Percentiles rank a stretch among this genome's conserved stretches.
Evolutionary conservation across 306 rosid genomes (phyloP).

Genomic region (Adenanthera pavonina): DNA sequence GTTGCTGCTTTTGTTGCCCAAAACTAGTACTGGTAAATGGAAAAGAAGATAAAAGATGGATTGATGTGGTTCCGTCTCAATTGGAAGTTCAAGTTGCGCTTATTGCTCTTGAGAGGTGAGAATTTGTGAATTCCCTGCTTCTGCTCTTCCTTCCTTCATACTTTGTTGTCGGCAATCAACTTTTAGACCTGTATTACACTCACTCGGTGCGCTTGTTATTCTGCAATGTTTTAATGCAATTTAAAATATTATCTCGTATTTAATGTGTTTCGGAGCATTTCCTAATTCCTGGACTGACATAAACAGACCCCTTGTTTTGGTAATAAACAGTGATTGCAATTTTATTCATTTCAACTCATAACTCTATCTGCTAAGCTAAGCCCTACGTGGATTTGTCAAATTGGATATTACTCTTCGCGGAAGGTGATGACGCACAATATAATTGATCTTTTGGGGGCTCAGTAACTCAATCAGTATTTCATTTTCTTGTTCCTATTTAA

Average conservation of each 20-base stretch:
- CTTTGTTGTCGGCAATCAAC: background rate
- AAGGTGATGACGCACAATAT: background rate
- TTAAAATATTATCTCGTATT: background rate
- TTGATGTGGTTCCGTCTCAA: constrained; percentile 59
- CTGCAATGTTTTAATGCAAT: too few relatives aligned
- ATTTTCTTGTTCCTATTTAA: background rate
- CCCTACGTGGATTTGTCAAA: background rate
- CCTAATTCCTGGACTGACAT: background rate
- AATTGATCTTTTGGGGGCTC: background rate
- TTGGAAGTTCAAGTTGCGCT: constrained; percentile 63
- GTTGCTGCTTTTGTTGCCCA: constrained; percentile 40
- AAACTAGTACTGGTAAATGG: constrained; percentile 13
- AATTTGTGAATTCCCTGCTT: constrained; percentile 23
- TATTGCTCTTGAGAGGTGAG: constrained; percentile 62
- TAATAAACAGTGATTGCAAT: constrained; percentile 6
- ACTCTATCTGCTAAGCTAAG: background rate
- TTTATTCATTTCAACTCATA: constrained; percentile 3
- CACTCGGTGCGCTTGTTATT: background rate
- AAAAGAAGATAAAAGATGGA: constrained; percentile 33
- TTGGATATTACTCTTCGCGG: background rate
- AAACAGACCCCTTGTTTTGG: background rate
- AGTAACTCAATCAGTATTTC: constrained; percentile 1
- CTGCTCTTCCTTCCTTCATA: background rate
- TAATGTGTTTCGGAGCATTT: background rate
- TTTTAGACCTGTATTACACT: background rate